phyloP scores from a whole-genome alignment of 371 early-diverging fungal genomes.

The Circinella minor region DNA sequence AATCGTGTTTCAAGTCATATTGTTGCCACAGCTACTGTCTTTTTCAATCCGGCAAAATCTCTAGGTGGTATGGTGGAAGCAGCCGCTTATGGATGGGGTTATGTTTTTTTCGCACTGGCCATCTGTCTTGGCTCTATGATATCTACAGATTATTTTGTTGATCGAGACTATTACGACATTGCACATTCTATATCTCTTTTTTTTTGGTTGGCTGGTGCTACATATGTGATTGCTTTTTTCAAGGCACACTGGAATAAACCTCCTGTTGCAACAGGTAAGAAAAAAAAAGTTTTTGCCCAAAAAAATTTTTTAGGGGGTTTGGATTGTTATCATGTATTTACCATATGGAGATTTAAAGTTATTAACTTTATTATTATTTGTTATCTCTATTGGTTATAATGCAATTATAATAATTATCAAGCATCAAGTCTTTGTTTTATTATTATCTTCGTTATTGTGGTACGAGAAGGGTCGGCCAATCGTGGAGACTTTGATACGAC shows the following conservation, averaged over 20 bases:
- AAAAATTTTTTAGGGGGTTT: no score
- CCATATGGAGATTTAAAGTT: constrained; percentile 1
- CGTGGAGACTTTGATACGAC: constrained; percentile 56
- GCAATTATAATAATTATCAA: constrained; percentile 14
- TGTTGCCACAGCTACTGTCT: constrained; percentile 68
- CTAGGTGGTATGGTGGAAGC: constrained; percentile 74
- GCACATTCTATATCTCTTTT: constrained; percentile 57
- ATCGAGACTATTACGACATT: constrained; percentile 34
- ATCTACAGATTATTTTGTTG: constrained; percentile 64
- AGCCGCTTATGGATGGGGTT: constrained; percentile 61
- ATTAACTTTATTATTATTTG: neutral
- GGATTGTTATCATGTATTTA: neutral
- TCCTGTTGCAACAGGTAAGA: constrained; percentile 61
- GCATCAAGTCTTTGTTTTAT: constrained; percentile 68
- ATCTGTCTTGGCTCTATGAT: constrained; percentile 60
- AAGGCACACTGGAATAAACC: constrained; percentile 71
- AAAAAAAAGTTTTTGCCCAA: no score
- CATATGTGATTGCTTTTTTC: constrained; percentile 61
- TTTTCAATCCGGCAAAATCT: constrained; percentile 73
- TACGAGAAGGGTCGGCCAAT: constrained; percentile 56
- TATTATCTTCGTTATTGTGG: constrained; percentile 57
- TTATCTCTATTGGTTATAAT: neutral
- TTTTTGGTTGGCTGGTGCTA: constrained; percentile 62
- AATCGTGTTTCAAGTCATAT: constrained; percentile 61
- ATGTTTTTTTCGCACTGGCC: constrained; percentile 53